These are phyloP conservation scores for Buxus sempervirens DNA, from an alignment of 164 flowering plant species.

Conservation along the genomic window DNA sequence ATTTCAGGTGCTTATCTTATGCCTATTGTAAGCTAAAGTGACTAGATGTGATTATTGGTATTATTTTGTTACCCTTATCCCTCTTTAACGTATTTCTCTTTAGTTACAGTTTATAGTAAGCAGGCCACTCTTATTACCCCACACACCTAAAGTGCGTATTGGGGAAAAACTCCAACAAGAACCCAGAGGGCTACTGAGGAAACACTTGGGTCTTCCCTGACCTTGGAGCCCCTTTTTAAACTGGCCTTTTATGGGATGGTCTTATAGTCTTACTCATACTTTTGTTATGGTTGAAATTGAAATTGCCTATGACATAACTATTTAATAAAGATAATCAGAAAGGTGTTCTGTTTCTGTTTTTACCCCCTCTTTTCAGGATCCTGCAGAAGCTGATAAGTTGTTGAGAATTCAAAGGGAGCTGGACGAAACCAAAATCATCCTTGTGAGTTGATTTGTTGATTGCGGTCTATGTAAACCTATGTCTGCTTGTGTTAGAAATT, in stretches of 20 bases:
- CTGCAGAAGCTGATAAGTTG: conserved; percentile 98
- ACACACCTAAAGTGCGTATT: too few species aligned
- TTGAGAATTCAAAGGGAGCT: conserved; percentile 90
- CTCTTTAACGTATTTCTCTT: background rate
- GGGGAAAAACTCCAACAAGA: too few species aligned
- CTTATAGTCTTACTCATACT: background rate
- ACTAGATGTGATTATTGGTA: too few species aligned
- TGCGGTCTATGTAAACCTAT: too few species aligned
- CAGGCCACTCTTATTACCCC: too few species aligned
- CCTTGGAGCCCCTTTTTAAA: too few species aligned
- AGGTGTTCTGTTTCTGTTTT: background rate
- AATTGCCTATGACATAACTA: background rate
- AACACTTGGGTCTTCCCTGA: too few species aligned
- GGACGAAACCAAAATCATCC: conserved; percentile 99
- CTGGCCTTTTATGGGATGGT: background rate
- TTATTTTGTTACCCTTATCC: background rate
- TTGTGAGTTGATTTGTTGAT: conserved; percentile 46
- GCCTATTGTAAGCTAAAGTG: background rate
- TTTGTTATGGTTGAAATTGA: too few species aligned
- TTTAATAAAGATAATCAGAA: background rate
- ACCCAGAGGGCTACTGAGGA: too few species aligned
- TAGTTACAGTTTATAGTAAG: too few species aligned
- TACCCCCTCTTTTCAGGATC: conserved; percentile 52
- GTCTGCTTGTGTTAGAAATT: too few species aligned
- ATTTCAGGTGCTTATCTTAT: conserved; percentile 59